Conservation (phyloP, 768 basidiomycete genomes). For the Tephrocybe sp. region DNA sequence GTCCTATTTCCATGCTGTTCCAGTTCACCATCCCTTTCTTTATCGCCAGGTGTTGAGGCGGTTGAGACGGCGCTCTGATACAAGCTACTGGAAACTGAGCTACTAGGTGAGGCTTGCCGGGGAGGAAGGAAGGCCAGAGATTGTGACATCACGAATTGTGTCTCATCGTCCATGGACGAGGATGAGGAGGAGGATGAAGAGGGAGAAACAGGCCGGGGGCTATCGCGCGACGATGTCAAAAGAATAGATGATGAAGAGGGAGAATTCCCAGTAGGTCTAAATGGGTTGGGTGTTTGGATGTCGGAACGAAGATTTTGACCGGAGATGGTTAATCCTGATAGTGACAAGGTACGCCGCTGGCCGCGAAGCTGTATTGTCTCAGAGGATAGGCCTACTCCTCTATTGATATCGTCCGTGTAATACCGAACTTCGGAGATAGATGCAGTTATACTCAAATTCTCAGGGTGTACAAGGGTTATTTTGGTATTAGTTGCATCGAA, state of each 20-base stretch:
- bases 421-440: conserved; percentile 60
- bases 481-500: conserved; percentile 70
- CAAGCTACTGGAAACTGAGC: conserved; percentile 63
- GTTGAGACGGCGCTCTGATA: conserved; percentile 73
- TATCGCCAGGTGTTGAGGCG: conserved; percentile 6
- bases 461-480: conserved; percentile 68
- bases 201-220: conserved; percentile 38
- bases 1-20: conserved; percentile 8
- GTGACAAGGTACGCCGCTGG: conserved; percentile 47
- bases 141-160: conserved; percentile 70
- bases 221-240: not conserved
- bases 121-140: conserved; percentile 66
- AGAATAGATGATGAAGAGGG: conserved; percentile 11
- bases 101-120: conserved; percentile 39
- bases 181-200: conserved; percentile 41
- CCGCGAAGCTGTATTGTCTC: conserved; percentile 18
- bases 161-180: conserved; percentile 66
- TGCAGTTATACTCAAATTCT: conserved; percentile 60
- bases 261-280: conserved; percentile 23
- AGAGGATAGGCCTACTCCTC: not conserved
- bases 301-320: conserved; percentile 40
- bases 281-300: conserved; percentile 9
- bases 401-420: conserved; percentile 38
- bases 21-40: not conserved
- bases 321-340: conserved; percentile 58